Evolutionary conservation across 129 eudicot genomes (phyloP), one percentile per base, ranked within the genome.

Genomic region (Apium graveolens): DNA sequence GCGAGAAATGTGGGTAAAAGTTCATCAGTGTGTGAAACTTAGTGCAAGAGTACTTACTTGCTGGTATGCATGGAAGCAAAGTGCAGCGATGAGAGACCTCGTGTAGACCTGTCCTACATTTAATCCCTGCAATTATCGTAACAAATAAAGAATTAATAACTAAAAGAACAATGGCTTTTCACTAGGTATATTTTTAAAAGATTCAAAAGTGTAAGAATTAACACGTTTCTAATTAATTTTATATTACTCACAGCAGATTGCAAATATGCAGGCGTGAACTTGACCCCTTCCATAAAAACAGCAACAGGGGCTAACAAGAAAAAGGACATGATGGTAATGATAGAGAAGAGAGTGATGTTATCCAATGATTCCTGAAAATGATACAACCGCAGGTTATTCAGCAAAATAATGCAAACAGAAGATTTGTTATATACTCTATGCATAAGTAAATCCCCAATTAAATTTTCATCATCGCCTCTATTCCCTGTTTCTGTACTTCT

Each of bases 21-120:
- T 66, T 66, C 39, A 32, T 29, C 38, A 29, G 21, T 29, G 21
- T 14, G 39, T 66, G 41, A 66, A 31, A 63, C 17, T 63, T 63
- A 18, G 11, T 13, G 27, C 44, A 1, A 45, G 31, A 44, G 49
- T 72, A 77, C 75, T 75, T 90, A 96, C 99, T 94, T 96, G 99
- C 87, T 96, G 99, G 83, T 96, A 96, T 41, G 99, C 99, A 82
- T 96, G 99, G 90, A 96, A 96, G 88, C 97, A 96, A 74, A 96
- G 87, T 65, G 97, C 97, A 78, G 99, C 99, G 53, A 96, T 16
- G 37, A 96, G 81, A 73, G 99, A 90, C 87, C 97, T 85, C 20
- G 75, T 82, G 87, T 92, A 96, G 43, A 96, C 78, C 80, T 96
- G 95, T 44, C 83, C 79, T 63, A 89, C 96, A 74, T 92, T 89